Base-by-base conservation (phyloP, 495 filamentous ascomycete genomes). In the Daldinia concentrica region DNA sequence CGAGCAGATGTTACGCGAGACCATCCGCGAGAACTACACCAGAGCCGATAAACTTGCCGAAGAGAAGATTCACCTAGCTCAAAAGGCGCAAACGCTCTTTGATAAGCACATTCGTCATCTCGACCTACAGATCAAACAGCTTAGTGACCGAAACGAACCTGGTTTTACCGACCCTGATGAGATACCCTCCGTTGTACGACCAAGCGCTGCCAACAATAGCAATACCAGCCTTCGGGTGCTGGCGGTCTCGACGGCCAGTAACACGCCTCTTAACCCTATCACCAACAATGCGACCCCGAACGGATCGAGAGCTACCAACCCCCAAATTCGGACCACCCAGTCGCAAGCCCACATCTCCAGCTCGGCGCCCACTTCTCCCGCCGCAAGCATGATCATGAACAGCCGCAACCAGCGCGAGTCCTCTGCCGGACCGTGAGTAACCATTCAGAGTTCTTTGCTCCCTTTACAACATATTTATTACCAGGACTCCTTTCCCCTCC, bases 51-150 rank as follows among this genome's bases (percentile, higher is more conserved):
- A 89, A 59, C 80, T 98, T 27, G 91, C 97, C 71, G 90, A 91
- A 34, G 95, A 99, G 76, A 98, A 99, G 84, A 85, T 95, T 36
- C 85, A 85, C 8, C 82, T 98, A 43, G 89, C 88, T 32, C 88
- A 92, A 58, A 97, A 95, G 76, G 89, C 93, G 7, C 86, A 90
- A 66, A 81, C 86, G 19, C 84, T 94, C 29, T 86, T 97, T 58
- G 95, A 98, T 79, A 93, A 95, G 34, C 93, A 98, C 74, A 86
- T 95, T 75, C 93, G 92, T 71, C 89, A 90, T 52, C 86, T 99
- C 56, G 96, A 99, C 77, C 79, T 90, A 64, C 93, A 95, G 74
- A 91, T 99, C 76, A 93, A 93, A 54, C 87, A 90, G 70, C 84
- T 98, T 30, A 87, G 90, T 75, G 93, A 91, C 69, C 90, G 94